These are phyloP conservation scores for Trichoderma simmonsii DNA, from an alignment of 2,329 filamentous ascomycete species.

Conservation along the genomic window DNA sequence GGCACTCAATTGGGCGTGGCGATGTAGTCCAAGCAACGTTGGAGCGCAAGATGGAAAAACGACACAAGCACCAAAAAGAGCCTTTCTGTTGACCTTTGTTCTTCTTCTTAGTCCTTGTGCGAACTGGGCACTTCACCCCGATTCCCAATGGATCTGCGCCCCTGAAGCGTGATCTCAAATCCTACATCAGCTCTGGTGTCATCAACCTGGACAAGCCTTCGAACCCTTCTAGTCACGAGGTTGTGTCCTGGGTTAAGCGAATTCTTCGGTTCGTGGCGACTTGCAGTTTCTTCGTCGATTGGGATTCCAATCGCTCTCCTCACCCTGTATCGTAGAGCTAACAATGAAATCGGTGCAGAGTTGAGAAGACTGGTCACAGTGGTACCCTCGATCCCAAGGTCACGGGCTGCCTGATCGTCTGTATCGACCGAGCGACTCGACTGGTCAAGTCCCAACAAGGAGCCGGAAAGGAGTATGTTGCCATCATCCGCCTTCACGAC, in stretches of 20 bases:
- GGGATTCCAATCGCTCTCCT: neutral
- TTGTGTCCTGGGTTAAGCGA: slow-evolving; percentile 98
- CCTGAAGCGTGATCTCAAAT: slow-evolving; percentile 91
- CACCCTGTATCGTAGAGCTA: slow-evolving; percentile 1
- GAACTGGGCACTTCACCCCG: slow-evolving; percentile 94
- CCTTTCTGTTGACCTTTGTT: neutral
- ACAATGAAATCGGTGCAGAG: slow-evolving; percentile 27
- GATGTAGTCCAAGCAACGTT: neutral
- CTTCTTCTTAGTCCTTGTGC: slow-evolving; percentile 67
- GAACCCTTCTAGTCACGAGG: slow-evolving; percentile 97
- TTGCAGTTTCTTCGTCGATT: neutral
- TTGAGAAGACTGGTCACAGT: slow-evolving; percentile 95
- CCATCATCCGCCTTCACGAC: slow-evolving; percentile 91
- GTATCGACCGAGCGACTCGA: slow-evolving; percentile 93
- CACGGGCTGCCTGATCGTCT: slow-evolving; percentile 91
- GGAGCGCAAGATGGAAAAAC: neutral
- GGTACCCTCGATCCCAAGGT: slow-evolving; percentile 98
- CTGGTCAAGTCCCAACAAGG: slow-evolving; percentile 99
- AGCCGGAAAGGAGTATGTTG: slow-evolving; percentile 98
- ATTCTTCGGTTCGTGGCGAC: slow-evolving; percentile 69
- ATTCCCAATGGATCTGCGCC: slow-evolving; percentile 92
- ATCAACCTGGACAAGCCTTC: slow-evolving; percentile 88
- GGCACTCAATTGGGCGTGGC: slow-evolving; percentile 3
- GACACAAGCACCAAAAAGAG: neutral
- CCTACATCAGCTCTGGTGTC: slow-evolving; percentile 93